Percentiles rank a stretch among this genome's conserved stretches.
Conservation (phyloP, 2,329 filamentous ascomycete species). For the Cadophora sp. region DNA sequence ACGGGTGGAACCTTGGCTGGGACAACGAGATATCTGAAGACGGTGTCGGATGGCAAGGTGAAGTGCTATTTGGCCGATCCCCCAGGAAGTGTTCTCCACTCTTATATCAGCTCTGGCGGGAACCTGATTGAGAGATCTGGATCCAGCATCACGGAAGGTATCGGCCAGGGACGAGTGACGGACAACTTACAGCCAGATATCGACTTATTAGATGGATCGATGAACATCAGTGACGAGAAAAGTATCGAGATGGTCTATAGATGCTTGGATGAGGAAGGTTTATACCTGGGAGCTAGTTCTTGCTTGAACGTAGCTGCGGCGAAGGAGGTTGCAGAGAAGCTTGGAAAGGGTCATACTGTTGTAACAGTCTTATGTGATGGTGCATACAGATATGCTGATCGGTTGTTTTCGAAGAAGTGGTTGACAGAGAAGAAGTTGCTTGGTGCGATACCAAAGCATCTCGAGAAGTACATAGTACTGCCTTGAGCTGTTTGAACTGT, state of each 20-base stretch:
- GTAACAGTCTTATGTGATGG: conserved; percentile 96
- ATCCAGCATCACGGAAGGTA: conserved; percentile 94
- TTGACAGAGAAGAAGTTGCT: conserved; percentile 84
- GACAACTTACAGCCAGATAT: conserved; percentile 91
- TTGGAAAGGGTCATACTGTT: conserved; percentile 88
- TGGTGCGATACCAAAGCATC: conserved; percentile 78
- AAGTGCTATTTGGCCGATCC: conserved; percentile 93
- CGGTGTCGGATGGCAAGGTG: conserved; percentile 76
- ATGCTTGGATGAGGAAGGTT: conserved; percentile 91
- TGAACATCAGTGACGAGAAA: conserved; percentile 90
- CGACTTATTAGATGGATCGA: conserved; percentile 79
- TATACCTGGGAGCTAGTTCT: conserved; percentile 94
- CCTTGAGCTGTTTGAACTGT: conserved; percentile 55
- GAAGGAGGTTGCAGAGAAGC: conserved; percentile 88
- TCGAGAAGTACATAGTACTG: conserved; percentile 94
- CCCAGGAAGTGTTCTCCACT: conserved; percentile 90
- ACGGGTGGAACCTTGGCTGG: conserved; percentile 93
- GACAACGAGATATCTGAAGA: conserved; percentile 87
- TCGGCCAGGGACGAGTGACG: conserved; percentile 95
- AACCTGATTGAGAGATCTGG: conserved; percentile 82
- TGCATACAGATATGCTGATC: conserved; percentile 95
- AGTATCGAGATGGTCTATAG: conserved; percentile 98
- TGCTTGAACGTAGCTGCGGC: conserved; percentile 95
- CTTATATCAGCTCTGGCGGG: conserved; percentile 86
- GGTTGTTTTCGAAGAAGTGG: conserved; percentile 93